Evolutionary conservation across 2,329 filamentous ascomycete genomes (phyloP).

Genomic region (Fusarium bulbicola): DNA sequence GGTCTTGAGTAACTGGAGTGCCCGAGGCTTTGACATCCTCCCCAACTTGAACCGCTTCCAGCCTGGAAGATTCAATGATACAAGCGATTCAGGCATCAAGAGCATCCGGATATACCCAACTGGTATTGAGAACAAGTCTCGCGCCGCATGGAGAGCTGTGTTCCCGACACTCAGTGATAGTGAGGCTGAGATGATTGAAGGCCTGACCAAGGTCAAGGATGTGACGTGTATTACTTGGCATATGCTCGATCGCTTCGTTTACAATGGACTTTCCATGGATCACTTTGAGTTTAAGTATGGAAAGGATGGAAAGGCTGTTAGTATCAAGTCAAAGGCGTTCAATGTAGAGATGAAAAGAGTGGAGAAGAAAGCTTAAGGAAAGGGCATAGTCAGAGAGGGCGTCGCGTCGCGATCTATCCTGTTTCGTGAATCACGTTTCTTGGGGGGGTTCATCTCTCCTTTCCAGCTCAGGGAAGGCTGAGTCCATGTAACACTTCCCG

Average conservation of each 20-base stretch:
- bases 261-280: neutral
- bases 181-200: neutral
- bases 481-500: too few relatives aligned
- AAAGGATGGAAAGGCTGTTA: neutral
- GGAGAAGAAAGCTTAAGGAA: neutral
- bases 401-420: accelerated
- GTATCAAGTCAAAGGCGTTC: constrained; percentile 4
- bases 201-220: neutral
- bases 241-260: neutral
- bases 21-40: neutral
- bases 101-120: neutral
- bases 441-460: too few relatives aligned
- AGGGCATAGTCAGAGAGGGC: accelerated
- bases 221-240: constrained; percentile 8
- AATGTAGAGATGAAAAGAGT: neutral
- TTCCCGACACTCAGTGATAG: neutral
- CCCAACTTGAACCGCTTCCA: constrained; percentile 5
- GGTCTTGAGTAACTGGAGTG: neutral
- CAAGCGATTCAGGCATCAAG: neutral
- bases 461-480: too few relatives aligned
- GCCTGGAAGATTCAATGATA: neutral
- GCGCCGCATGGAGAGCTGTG: neutral
- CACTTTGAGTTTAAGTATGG: constrained; percentile 6
- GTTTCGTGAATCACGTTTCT: too few relatives aligned
- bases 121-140: neutral